Evolutionary conservation across 306 rosid species (phyloP).

Genomic region (Mucuna pruriens): DNA sequence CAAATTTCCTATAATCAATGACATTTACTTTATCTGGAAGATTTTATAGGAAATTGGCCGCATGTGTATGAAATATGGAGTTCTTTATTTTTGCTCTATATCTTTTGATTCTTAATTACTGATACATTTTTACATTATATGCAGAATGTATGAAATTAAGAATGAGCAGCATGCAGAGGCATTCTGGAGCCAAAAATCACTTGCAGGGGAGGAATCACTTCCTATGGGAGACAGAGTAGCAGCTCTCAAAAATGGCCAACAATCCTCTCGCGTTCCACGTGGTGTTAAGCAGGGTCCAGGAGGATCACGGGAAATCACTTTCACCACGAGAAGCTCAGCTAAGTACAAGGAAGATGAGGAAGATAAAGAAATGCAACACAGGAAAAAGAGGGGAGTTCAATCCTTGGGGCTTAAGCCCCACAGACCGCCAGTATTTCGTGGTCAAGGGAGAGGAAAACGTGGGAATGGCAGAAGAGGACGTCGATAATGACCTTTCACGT

Average conservation of each 20-base stretch:
- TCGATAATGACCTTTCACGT: slow-evolving; percentile 14
- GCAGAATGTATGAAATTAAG: slow-evolving; percentile 87
- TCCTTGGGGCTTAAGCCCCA: slow-evolving; percentile 63
- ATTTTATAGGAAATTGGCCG: not conserved
- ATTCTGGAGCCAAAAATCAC: slow-evolving; percentile 72
- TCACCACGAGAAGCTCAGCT: slow-evolving; percentile 69
- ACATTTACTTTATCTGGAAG: not conserved
- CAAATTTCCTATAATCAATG: not conserved
- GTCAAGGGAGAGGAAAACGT: slow-evolving; percentile 52
- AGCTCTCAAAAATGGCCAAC: slow-evolving; percentile 50
- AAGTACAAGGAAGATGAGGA: slow-evolving; percentile 71
- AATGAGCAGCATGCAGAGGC: slow-evolving; percentile 93
- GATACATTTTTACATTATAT: slow-evolving; percentile 10
- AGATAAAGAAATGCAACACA: slow-evolving; percentile 43
- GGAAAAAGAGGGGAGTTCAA: slow-evolving; percentile 71
- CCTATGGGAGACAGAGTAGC: slow-evolving; percentile 85
- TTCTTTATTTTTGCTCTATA: not conserved
- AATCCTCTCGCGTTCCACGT: slow-evolving; percentile 45
- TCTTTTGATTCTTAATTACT: not conserved
- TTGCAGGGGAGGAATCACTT: slow-evolving; percentile 73
- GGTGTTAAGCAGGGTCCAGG: slow-evolving; percentile 83
- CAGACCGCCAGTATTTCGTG: slow-evolving; percentile 44
- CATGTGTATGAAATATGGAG: slow-evolving; percentile 16
- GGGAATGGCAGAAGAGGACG: slow-evolving; percentile 50
- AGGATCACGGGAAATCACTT: slow-evolving; percentile 89